Conservation (phyloP, 139 green algal genomes). For the Spirogloea muscicola region DNA sequence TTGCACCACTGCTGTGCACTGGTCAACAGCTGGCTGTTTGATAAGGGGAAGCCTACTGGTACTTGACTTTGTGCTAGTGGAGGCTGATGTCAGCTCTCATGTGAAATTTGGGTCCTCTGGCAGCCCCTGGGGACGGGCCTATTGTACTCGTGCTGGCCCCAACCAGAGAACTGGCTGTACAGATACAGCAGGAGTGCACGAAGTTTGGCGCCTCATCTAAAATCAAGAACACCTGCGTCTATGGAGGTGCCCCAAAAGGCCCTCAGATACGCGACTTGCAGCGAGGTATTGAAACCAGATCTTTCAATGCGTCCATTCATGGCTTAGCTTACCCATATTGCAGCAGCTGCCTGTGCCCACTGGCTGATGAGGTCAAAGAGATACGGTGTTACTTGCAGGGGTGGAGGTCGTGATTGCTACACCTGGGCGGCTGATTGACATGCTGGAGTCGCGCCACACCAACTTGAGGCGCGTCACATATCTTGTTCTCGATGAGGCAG, state of each 20-base stretch:
- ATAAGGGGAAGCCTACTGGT: no score
- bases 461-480: constrained; percentile 62
- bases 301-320: background rate
- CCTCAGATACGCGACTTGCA: constrained; percentile 45
- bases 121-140: constrained; percentile 84
- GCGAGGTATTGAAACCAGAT: constrained; percentile 5
- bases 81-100: no score
- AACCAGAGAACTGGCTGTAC: constrained; percentile 52
- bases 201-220: constrained; percentile 42
- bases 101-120: no score
- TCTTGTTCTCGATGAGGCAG: constrained; percentile 89
- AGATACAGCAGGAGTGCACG: constrained; percentile 47
- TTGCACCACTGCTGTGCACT: no score
- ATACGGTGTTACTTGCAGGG: constrained; percentile 28
- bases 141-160: constrained; percentile 71
- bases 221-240: constrained; percentile 42
- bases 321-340: background rate
- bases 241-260: constrained; percentile 42
- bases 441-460: constrained; percentile 51
- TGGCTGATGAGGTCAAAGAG: background rate
- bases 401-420: constrained; percentile 54
- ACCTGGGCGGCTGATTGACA: constrained; percentile 53
- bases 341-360: background rate
- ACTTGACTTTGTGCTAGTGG: no score
- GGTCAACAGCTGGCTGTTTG: no score